These are phyloP conservation scores for Talinum fruticosum DNA, from an alignment of 148 eudicot genomes.

Conservation along the genomic window DNA sequence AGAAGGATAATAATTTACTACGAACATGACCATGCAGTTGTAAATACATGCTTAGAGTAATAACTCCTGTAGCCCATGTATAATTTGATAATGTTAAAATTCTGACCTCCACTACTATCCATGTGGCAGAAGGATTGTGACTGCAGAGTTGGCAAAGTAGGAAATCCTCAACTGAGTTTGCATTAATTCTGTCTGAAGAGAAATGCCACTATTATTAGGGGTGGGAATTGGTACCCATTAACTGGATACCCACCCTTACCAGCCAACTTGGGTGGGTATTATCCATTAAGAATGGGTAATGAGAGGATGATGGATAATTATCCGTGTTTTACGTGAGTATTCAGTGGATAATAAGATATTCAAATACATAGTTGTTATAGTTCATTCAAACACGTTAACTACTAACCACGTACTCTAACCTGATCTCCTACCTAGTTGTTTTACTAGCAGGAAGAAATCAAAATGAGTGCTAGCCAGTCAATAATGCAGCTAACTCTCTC, in stretches of 20 bases:
- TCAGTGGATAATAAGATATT: too few relatives aligned
- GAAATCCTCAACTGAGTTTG: background rate
- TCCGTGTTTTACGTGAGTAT: too few relatives aligned
- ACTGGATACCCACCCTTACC: too few relatives aligned
- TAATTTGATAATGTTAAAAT: too few relatives aligned
- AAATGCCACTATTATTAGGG: background rate
- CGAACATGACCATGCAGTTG: background rate
- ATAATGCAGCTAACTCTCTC: background rate
- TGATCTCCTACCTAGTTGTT: background rate
- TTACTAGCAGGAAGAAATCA: background rate
- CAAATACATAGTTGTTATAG: too few relatives aligned
- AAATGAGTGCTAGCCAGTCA: background rate
- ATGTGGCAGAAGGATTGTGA: background rate
- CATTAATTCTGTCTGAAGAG: background rate
- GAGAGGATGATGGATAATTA: too few relatives aligned
- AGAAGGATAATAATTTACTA: too few relatives aligned
- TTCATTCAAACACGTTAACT: background rate
- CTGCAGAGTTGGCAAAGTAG: background rate
- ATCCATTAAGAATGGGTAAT: too few relatives aligned
- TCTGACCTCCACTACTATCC: background rate
- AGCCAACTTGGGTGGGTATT: too few relatives aligned
- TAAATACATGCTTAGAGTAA: too few relatives aligned
- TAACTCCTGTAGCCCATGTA: too few relatives aligned
- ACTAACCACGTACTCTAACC: background rate
- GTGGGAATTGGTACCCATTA: too few relatives aligned